Conservation (phyloP, 2,329 filamentous ascomycete species). For the Curvularia lunata region DNA sequence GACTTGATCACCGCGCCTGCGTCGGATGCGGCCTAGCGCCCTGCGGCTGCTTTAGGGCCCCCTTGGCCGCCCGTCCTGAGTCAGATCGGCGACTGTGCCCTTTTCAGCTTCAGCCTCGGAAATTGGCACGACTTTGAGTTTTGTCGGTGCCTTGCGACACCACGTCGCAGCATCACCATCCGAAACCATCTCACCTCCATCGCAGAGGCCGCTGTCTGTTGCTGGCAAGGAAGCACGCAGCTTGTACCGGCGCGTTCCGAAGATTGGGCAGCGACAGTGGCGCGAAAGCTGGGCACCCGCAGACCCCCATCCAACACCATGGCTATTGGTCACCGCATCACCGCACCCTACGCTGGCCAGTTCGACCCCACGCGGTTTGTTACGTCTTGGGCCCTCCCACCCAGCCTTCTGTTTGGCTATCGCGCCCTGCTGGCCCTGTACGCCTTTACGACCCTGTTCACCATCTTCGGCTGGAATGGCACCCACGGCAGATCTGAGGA, state of each 20-base stretch:
- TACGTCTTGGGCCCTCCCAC: conserved; percentile 81
- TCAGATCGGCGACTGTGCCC: conserved; percentile 6
- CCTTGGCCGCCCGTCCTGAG: conserved; percentile 1
- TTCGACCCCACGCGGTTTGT: conserved; percentile 66
- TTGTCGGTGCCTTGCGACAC: conserved; percentile 12
- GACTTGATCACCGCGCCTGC: background rate
- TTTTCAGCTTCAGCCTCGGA: conserved; percentile 23
- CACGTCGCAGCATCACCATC: conserved; percentile 15
- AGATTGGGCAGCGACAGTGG: conserved; percentile 1
- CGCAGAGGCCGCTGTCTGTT: background rate
- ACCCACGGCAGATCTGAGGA: conserved; percentile 57
- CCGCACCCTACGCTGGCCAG: conserved; percentile 33
- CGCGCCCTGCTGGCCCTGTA: conserved; percentile 66
- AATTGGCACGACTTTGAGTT: conserved; percentile 13
- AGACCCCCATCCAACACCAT: conserved; percentile 22
- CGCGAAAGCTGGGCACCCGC: conserved; percentile 11
- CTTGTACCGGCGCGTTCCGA: conserved; percentile 7
- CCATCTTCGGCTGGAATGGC: conserved; percentile 71
- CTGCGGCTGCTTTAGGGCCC: background rate
- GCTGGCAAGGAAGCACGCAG: background rate
- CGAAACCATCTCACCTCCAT: conserved; percentile 7
- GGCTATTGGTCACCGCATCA: conserved; percentile 33
- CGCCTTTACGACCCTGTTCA: conserved; percentile 71
- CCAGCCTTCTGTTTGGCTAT: conserved; percentile 64
- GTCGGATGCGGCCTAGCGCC: background rate